Evolutionary conservation across 176 grass and related monocot genomes (phyloP).

Genomic region (Aegilops sharonensis): DNA sequence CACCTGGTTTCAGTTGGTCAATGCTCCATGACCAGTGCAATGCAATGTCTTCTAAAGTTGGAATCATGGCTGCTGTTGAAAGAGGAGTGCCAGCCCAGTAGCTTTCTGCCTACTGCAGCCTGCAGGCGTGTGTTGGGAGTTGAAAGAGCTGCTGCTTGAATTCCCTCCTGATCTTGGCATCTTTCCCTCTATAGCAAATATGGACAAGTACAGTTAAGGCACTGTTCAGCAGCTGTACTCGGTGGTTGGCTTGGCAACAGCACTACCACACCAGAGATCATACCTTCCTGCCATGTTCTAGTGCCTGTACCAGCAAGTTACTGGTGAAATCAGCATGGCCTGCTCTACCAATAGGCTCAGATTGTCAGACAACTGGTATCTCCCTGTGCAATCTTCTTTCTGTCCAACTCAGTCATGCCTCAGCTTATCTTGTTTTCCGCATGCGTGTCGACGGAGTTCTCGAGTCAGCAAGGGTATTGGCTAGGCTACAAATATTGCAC

Average conservation of each 20-base stretch:
- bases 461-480: not conserved
- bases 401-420: conserved; percentile 39
- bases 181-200: conserved; percentile 41
- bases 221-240: conserved; percentile 10
- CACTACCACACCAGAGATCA: not conserved
- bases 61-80: conserved; percentile 49
- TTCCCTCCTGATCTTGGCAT: conserved; percentile 15
- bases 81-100: not conserved
- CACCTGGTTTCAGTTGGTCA: conserved; percentile 31
- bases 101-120: conserved; percentile 31
- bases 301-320: conserved; percentile 21
- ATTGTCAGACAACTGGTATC: conserved; percentile 19
- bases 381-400: conserved; percentile 33
- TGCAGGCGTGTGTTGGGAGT: conserved; percentile 32
- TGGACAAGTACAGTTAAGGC: conserved; percentile 28
- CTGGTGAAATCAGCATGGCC: conserved; percentile 9
- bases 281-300: not conserved
- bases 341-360: conserved; percentile 13
- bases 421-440: conserved; percentile 27
- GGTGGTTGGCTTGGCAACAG: not conserved
- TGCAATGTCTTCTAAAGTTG: conserved; percentile 39
- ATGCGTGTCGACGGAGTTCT: not conserved
- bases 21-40: conserved; percentile 38
- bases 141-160: conserved; percentile 12
- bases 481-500: not conserved